Percentiles rank a stretch among this genome's conserved stretches.
Conservation (phyloP, 2,329 filamentous ascomycete genomes). For the Chalara sp. region DNA sequence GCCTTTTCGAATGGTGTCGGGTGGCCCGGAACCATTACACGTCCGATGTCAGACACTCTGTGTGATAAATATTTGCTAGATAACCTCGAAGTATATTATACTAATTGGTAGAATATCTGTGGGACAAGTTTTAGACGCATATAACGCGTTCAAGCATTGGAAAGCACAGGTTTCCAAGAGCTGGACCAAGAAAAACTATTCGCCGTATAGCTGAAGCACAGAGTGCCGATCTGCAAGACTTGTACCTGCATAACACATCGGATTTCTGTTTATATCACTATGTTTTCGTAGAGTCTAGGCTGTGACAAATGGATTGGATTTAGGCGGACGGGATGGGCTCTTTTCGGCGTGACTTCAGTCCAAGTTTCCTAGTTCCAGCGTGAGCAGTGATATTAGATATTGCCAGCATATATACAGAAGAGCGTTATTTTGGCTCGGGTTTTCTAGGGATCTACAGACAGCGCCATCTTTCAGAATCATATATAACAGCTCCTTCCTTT, state of each 20-base stretch:
- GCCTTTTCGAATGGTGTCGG: constrained; percentile 15
- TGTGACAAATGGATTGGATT: constrained; percentile 25
- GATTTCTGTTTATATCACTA: too few species aligned
- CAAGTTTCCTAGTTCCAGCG: constrained; percentile 19
- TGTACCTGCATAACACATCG: constrained; percentile 6
- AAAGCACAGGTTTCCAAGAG: too few species aligned
- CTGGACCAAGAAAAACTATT: too few species aligned
- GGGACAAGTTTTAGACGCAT: too few species aligned
- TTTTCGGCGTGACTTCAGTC: constrained; percentile 20
- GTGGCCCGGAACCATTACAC: constrained; percentile 14
- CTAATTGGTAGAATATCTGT: not conserved
- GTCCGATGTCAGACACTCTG: constrained; percentile 16
- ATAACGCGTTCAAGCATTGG: too few species aligned
- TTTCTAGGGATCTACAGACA: constrained; percentile 21
- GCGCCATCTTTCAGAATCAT: constrained; percentile 22
- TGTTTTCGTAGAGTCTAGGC: too few species aligned
- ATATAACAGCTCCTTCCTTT: constrained; percentile 27
- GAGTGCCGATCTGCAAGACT: not conserved
- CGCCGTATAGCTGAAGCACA: too few species aligned
- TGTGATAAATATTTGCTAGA: constrained; percentile 24
- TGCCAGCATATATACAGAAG: constrained; percentile 15
- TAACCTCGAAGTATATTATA: constrained; percentile 24
- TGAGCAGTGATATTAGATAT: constrained; percentile 16
- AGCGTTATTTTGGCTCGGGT: constrained; percentile 19
- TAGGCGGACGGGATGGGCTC: constrained; percentile 24